These are phyloP conservation scores for Hydnum rufescens DNA, from an alignment of 768 basidiomycete species.

Conservation along the genomic window DNA sequence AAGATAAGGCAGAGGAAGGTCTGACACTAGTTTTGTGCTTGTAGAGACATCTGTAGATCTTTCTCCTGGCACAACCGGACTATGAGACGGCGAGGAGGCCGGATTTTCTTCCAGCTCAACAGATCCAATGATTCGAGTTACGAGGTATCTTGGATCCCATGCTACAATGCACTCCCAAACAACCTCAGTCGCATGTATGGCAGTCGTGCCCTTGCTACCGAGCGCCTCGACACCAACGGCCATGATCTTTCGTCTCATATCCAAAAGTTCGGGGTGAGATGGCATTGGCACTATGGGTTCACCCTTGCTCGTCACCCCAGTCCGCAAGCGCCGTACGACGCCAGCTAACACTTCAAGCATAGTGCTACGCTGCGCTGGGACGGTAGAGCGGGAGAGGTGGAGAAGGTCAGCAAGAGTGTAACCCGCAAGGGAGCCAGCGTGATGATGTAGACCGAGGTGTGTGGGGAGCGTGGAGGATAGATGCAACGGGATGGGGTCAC, in stretches of 20 bases:
- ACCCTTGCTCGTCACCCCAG: constrained; percentile 15
- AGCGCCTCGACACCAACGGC: constrained; percentile 49
- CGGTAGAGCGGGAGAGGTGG: constrained; percentile 56
- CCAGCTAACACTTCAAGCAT: constrained; percentile 58
- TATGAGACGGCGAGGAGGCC: no score
- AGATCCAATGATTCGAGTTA: background rate
- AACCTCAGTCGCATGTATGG: constrained; percentile 46
- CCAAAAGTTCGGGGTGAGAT: constrained; percentile 4
- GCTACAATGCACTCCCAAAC: constrained; percentile 53
- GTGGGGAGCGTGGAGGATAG: constrained; percentile 46
- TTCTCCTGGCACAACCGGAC: no score
- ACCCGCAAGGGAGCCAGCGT: constrained; percentile 63
- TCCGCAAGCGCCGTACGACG: constrained; percentile 24
- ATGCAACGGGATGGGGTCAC: constrained; percentile 38
- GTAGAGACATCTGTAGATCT: constrained; percentile 35
- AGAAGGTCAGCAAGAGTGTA: constrained; percentile 81
- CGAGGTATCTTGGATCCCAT: constrained; percentile 19
- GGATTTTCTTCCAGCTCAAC: background rate
- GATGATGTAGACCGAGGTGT: constrained; percentile 79
- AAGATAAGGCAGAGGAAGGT: no score
- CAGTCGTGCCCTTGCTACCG: constrained; percentile 43
- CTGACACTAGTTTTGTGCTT: no score
- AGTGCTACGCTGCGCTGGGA: constrained; percentile 61
- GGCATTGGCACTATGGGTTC: constrained; percentile 5
- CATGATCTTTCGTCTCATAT: constrained; percentile 40